Evolutionary conservation across 192 early-diverging fungal genomes (phyloP).

Genomic region (Dimargaris verticillata): DNA sequence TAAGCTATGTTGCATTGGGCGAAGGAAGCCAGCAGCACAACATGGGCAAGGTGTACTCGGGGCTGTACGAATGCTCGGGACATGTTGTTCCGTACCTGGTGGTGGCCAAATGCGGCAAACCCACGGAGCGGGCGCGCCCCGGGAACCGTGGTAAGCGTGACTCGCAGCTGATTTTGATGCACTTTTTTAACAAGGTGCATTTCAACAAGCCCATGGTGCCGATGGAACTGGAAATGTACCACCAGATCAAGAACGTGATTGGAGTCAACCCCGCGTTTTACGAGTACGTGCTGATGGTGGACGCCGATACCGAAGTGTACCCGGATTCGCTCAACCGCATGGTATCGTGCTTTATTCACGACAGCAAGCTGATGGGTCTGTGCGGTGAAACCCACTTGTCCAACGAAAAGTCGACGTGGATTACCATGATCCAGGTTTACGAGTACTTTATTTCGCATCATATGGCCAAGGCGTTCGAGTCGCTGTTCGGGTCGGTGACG

Average conservation of each 20-base stretch:
- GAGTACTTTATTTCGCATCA: constrained; percentile 98
- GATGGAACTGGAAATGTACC: constrained; percentile 92
- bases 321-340: constrained; percentile 83
- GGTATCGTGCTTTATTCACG: constrained; percentile 78
- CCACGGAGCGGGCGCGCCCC: constrained; percentile 68
- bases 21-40: constrained; percentile 91
- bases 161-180: constrained; percentile 96
- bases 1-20: constrained; percentile 74
- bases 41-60: constrained; percentile 93
- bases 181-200: constrained; percentile 92
- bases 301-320: constrained; percentile 88
- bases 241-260: constrained; percentile 98
- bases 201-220: constrained; percentile 88
- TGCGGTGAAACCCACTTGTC: constrained; percentile 91
- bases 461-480: constrained; percentile 93
- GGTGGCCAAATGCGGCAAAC: constrained; percentile 84
- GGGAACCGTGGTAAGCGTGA: constrained; percentile 98
- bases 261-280: constrained; percentile 92
- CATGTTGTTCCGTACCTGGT: constrained; percentile 93
- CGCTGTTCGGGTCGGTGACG: constrained; percentile 89
- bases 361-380: constrained; percentile 80
- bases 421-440: constrained; percentile 98
- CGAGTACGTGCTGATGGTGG: constrained; percentile 95
- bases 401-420: constrained; percentile 86
- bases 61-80: constrained; percentile 82